Base-by-base conservation (phyloP, 1,284 basidiomycete genomes). In the Caloboletus firmus region DNA sequence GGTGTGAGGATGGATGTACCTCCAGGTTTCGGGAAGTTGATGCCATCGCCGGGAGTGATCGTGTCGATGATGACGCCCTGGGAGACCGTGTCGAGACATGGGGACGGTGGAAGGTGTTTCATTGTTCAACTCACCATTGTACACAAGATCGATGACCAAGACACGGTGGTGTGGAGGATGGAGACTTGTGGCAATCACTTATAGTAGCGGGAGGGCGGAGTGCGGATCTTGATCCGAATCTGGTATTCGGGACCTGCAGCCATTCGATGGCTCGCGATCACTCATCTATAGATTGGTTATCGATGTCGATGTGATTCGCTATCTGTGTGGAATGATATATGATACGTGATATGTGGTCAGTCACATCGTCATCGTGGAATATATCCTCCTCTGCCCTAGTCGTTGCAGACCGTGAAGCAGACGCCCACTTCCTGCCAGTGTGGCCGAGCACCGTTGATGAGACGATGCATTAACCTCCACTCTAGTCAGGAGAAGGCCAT, bases 161-260 rank as follows among this genome's bases (percentile, higher is more conserved):
- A 60, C 51, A 65, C 66, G 62, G 64, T 61, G 66, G 70, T 67
- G 61, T 67, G 67, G 70, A 68, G 59, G 66, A 70, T 61, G 66
- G 68, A 64, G 58, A 63, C 56, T 58, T 63, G 69, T 70, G 69
- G 71, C 71, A 63, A 65, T 60, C 54, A 75, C 76, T 82, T 82
- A 83, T 81, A 82, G 65, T 66, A 67, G 70, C 58, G 65, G 70
- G 70, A 69, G 70, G 73, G 79, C 80, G 78, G 79, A 79, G 76
- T 78, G 75, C 81, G 81, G 85, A 87, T 85, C 85, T 84, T 81
- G 85, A 86, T 86, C 82, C 79, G 80, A 71, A 71, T 71, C 66
- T 58, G 61, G 63, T 41, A 52, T 64, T 32, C 39, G 39, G 50
- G 41, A 28, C 43, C 34, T 47, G 22, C 37, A 56, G 49, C 43